Evolutionary conservation across 352 stramenopile species (phyloP), one percentile per base, ranked within the genome.

Genomic region (Phytophthora ohioensis): DNA sequence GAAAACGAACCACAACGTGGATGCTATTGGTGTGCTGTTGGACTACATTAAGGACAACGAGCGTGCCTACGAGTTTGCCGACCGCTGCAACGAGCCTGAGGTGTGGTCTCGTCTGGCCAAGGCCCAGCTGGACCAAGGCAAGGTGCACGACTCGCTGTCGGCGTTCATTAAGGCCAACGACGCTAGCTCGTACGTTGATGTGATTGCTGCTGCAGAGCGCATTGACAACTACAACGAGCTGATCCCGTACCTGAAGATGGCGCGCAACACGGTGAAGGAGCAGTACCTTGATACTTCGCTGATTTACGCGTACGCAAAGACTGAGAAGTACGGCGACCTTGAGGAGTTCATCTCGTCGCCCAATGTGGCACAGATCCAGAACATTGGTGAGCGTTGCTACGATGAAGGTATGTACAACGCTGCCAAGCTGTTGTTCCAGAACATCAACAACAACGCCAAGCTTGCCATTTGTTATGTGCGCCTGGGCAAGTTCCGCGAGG

Each of bases 381-480:
- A 91, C 74, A 99, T 99, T 79, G 98, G 97, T 67, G 98, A 99
- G 69, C 92, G 97, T 46, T 98, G 97, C 62, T 99, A 99, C 79
- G 90, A 98, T 61, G 97, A 99, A 86, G 97, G 96, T 57, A 96
- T 99, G 76, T 99, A 99, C 86, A 95, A 99, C 67, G 98, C 98
- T 41, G 97, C 98, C 3, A 99, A 99, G 82, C 85, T 99, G 57
- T 77, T 99, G 45, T 99, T 99, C 86, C 95, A 98, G 73, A 99
- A 98, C 80, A 99, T 99, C 82, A 99, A 99, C 92, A 99, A 99
- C 92, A 99, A 99, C 82, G 98, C 98, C 34, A 99, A 99, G 90
- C 90, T 99, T 51, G 98, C 98, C 34, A 97, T 99, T 67, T 99
- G 98, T 87, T 99, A 99, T 78, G 97, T 99, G 61, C 94, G 99